These are phyloP conservation scores for Lagenaria siceraria DNA, from an alignment of 306 rosid species.

Conservation along the genomic window DNA sequence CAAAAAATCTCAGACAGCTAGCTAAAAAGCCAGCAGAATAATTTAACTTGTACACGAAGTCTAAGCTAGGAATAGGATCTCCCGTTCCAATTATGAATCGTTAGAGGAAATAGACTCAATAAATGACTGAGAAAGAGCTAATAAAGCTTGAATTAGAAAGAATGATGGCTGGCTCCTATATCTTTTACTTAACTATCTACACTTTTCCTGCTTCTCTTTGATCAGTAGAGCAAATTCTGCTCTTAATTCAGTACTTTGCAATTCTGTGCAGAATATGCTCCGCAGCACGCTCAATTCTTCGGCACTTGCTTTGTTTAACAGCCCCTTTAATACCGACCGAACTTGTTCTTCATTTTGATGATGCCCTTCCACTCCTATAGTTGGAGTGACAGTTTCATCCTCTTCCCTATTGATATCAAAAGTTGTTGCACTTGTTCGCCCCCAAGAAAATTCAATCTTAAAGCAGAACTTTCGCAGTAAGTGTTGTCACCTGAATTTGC, in stretches of 20 bases:
- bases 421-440: slow-evolving; percentile 19
- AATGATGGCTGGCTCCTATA: slow-evolving; percentile 27
- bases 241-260: slow-evolving; percentile 27
- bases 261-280: slow-evolving; percentile 32
- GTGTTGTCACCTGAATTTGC: slow-evolving; percentile 2
- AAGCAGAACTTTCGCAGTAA: slow-evolving; percentile 15
- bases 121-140: neutral
- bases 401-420: slow-evolving; percentile 29
- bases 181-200: slow-evolving; percentile 31
- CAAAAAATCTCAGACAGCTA: neutral
- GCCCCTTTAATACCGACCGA: slow-evolving; percentile 26
- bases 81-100: slow-evolving; percentile 4
- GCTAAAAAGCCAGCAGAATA: slow-evolving; percentile 1
- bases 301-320: slow-evolving; percentile 39
- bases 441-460: slow-evolving; percentile 20
- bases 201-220: slow-evolving; percentile 35
- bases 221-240: slow-evolving; percentile 29
- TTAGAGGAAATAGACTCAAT: neutral
- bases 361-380: slow-evolving; percentile 5
- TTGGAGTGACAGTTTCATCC: slow-evolving; percentile 15
- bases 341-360: slow-evolving; percentile 21
- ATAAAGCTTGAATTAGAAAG: slow-evolving; percentile 22
- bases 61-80: neutral
- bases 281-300: slow-evolving; percentile 43
- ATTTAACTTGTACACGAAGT: neutral